Evolutionary conservation across 208 protist genomes (phyloP), one percentile per base, ranked within the genome.

Genomic region (Trypanosoma caninum): DNA sequence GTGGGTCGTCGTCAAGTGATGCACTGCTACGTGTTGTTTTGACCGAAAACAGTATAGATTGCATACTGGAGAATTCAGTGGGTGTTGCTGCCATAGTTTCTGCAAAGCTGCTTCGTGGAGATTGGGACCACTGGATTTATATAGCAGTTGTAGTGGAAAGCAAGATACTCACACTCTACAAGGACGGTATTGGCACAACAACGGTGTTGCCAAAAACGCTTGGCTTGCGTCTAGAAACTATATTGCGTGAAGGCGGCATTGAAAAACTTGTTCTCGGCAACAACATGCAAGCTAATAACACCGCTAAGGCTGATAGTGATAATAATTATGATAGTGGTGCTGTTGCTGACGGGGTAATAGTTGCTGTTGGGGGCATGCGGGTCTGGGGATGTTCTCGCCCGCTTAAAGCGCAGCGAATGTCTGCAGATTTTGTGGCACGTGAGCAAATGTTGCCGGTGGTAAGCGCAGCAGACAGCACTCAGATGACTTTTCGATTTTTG

Each of bases 41-140:
- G 22, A 44, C 3, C 11, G 65, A 65, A 7, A 44, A 42, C 10
- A 55, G 58, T 38, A 30, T 72, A 38, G 57, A 72, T 28, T 72
- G 58, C 30, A 16, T 65, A 31, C 27, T 72, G 27, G 65, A 65
- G 33, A 45, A 28, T 27, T 9, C 23, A 44, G 53, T 44, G 34
- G 42, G 56, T 14, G 23, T 40, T 28, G 31, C 47, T 13, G 41
- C 18, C 3, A 40, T 65, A 7, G 48, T 65, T 16, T 72, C 65
- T 13, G 48, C 58, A 2, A 72, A 72, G 42, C 34, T 72, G 16
- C 41, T 50, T 16, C 40, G 52, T 18, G 63, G 67, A 27, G 76
- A 89, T 46, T 83, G 70, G 74, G 74, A 85, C 57, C 60, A 48
- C 50, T 84, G 76, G 63, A 65, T 82, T 53, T 60, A 89, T 55